Percentiles rank a stretch among this genome's conserved stretches.
These are phyloP conservation scores for Arxiozyma telluris DNA, from an alignment of 1,139 yeast genomes.

Conservation along the genomic window DNA sequence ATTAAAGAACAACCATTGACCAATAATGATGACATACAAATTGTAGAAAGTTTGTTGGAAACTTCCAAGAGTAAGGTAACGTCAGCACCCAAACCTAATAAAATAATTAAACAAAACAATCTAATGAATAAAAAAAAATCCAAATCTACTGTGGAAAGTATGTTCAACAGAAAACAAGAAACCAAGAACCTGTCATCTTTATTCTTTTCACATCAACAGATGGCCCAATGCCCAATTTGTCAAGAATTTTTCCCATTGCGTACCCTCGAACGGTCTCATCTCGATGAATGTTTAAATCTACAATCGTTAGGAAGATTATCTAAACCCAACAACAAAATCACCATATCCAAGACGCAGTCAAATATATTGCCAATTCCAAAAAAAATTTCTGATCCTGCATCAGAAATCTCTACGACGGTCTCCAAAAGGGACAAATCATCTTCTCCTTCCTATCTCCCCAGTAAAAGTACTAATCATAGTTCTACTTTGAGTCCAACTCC, in stretches of 20 bases:
- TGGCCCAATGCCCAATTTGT: slow-evolving; percentile 68
- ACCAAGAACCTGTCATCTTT: background rate
- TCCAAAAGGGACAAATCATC: background rate
- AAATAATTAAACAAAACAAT: background rate
- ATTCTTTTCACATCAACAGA: slow-evolving; percentile 6
- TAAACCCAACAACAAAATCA: slow-evolving; percentile 3
- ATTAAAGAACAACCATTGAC: background rate
- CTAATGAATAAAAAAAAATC: slow-evolving; percentile 6
- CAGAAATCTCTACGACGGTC: slow-evolving; percentile 3
- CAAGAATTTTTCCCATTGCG: slow-evolving; percentile 44
- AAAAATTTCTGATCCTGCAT: background rate
- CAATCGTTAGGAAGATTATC: slow-evolving; percentile 14
- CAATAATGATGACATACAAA: slow-evolving; percentile 25
- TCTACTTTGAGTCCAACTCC: background rate
- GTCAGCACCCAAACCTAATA: background rate
- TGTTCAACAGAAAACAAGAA: slow-evolving; percentile 7
- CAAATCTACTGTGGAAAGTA: slow-evolving; percentile 10
- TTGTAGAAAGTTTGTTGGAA: slow-evolving; percentile 11
- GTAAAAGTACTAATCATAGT: too few relatives aligned
- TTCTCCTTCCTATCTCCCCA: background rate
- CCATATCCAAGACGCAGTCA: slow-evolving; percentile 3
- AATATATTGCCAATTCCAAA: background rate
- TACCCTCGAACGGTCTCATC: slow-evolving; percentile 54
- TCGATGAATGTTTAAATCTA: slow-evolving; percentile 53
- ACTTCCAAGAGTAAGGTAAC: background rate